A percentile compares a stretch with the other conserved stretches of the same genome.
These are phyloP conservation scores for Quercus lobata DNA, from an alignment of 331 rosid species.

Conservation along the genomic window DNA sequence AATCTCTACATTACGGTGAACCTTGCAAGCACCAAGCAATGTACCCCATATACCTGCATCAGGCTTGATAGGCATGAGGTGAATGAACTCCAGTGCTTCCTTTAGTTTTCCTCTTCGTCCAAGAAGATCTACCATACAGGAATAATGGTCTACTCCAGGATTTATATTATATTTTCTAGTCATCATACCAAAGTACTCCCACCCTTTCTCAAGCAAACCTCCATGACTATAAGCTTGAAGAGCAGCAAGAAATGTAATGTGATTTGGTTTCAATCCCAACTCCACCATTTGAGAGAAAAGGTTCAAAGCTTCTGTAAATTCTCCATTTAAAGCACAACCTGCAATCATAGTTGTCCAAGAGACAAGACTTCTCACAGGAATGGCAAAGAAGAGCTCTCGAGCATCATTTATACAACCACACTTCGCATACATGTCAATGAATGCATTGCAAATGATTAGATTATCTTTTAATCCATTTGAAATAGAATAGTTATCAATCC, in stretches of 20 bases:
- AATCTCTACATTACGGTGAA: slow-evolving; percentile 34
- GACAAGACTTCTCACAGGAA: slow-evolving; percentile 41
- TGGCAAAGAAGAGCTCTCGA: slow-evolving; percentile 32
- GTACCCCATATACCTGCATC: slow-evolving; percentile 65
- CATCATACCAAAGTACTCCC: slow-evolving; percentile 45
- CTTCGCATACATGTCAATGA: slow-evolving; percentile 68
- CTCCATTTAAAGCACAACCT: slow-evolving; percentile 57
- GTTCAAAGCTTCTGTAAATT: slow-evolving; percentile 45
- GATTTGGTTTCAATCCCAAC: slow-evolving; percentile 43
- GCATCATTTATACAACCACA: slow-evolving; percentile 50
- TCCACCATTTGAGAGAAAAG: slow-evolving; percentile 41
- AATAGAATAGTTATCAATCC: slow-evolving; percentile 39
- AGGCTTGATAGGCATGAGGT: slow-evolving; percentile 42
- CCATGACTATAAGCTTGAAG: slow-evolving; percentile 65
- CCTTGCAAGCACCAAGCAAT: slow-evolving; percentile 57
- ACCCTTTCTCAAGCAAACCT: slow-evolving; percentile 56
- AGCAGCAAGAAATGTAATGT: slow-evolving; percentile 50
- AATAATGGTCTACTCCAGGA: slow-evolving; percentile 57
- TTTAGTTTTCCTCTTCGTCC: slow-evolving; percentile 44
- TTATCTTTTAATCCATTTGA: slow-evolving; percentile 39
- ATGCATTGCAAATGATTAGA: slow-evolving; percentile 46
- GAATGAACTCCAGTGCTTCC: slow-evolving; percentile 51
- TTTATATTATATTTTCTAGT: slow-evolving; percentile 20
- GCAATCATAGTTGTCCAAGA: slow-evolving; percentile 59
- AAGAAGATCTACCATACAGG: slow-evolving; percentile 50